Evolutionary conservation across 2,329 filamentous ascomycete genomes (phyloP).

Genomic region (Cordyceps militaris): DNA sequence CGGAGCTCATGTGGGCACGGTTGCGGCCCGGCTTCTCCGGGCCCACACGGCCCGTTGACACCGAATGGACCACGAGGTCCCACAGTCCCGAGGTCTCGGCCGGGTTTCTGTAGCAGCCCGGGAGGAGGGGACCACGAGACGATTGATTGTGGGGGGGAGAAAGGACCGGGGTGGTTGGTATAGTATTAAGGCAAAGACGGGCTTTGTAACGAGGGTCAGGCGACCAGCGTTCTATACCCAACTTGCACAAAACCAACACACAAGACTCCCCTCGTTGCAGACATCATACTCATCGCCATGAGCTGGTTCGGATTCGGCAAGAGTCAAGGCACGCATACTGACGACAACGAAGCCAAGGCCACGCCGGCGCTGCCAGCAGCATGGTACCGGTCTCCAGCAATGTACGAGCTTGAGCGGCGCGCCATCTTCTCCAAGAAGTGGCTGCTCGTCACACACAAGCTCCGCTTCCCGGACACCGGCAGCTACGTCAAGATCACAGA

Average conservation of each 20-base stretch:
- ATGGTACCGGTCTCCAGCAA: conserved; percentile 36
- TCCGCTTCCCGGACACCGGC: conserved; percentile 17
- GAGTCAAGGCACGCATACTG: background rate
- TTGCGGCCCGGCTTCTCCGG: conserved; percentile 5
- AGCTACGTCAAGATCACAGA: conserved; percentile 17
- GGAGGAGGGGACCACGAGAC: background rate
- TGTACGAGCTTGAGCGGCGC: conserved; percentile 50
- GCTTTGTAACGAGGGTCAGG: background rate
- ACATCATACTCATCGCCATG: background rate
- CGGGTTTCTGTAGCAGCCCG: background rate
- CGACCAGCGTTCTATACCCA: background rate
- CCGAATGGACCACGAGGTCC: conserved; percentile 6
- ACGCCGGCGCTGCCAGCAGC: conserved; percentile 19
- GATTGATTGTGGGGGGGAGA: background rate
- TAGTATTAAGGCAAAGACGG: background rate
- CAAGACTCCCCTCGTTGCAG: background rate
- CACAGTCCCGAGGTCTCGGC: conserved; percentile 5
- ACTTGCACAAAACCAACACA: background rate
- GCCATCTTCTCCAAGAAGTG: conserved; percentile 52
- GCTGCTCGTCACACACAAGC: conserved; percentile 42
- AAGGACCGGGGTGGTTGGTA: background rate
- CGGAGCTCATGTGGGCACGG: conserved; percentile 8
- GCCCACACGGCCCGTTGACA: conserved; percentile 8
- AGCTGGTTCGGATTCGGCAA: conserved; percentile 12
- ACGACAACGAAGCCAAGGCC: conserved; percentile 8